Conservation (phyloP, 768 basidiomycete genomes). For the Rhodotorula babjevae region DNA sequence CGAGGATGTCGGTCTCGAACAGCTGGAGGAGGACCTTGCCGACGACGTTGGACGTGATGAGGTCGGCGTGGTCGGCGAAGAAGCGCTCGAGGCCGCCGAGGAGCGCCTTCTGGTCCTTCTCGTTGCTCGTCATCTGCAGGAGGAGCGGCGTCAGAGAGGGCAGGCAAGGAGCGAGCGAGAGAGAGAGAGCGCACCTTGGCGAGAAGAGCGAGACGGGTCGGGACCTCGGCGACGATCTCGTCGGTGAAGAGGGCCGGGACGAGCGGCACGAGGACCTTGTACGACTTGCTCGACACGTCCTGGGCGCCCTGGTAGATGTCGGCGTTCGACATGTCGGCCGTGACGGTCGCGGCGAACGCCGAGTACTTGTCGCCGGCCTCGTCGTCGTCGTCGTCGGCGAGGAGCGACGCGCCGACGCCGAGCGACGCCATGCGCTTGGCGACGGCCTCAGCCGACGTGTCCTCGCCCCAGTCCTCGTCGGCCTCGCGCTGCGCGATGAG, state of each 20-base stretch:
- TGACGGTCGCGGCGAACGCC: conserved; percentile 58
- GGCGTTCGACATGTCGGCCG: conserved; percentile 52
- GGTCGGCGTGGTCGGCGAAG: conserved; percentile 68
- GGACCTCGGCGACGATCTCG: conserved; percentile 56
- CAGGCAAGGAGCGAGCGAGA: background rate
- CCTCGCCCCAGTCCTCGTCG: conserved; percentile 82
- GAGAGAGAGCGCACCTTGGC: conserved; percentile 59
- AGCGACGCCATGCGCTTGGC: conserved; percentile 63
- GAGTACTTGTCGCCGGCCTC: conserved; percentile 85
- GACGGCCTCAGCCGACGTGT: conserved; percentile 83
- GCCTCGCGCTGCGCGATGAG: conserved; percentile 55
- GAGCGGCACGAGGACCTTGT: conserved; percentile 78
- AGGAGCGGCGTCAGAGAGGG: background rate
- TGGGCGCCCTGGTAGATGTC: conserved; percentile 60
- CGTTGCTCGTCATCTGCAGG: conserved; percentile 72
- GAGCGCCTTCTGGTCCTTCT: conserved; percentile 92
- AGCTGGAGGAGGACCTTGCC: conserved; percentile 71
- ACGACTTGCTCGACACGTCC: conserved; percentile 84
- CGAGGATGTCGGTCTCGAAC: conserved; percentile 86
- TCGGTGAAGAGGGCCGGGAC: conserved; percentile 78
- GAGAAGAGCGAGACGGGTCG: conserved; percentile 63
- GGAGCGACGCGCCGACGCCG: conserved; percentile 52
- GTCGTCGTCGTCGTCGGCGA: conserved; percentile 65
- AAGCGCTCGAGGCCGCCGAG: conserved; percentile 88
- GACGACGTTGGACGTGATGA: conserved; percentile 52